Percentiles rank a stretch among this genome's conserved stretches.
Evolutionary conservation across 2,329 filamentous ascomycete species (phyloP).

Genomic region (Blastomyces silverae): DNA sequence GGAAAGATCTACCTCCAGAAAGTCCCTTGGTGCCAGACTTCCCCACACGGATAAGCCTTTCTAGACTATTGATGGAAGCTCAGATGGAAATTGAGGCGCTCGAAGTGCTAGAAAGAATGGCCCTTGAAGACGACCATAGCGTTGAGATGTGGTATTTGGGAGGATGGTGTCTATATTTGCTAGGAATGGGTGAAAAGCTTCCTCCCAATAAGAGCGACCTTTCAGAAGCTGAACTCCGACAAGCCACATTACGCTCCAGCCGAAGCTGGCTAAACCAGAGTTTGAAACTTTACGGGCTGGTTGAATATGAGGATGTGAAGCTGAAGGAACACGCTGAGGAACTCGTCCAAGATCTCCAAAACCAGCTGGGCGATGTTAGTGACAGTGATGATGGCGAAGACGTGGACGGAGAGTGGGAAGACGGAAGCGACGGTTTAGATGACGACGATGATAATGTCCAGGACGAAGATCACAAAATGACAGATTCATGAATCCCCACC

Average conservation of each 20-base stretch:
- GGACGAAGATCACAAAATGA: conserved; percentile 50
- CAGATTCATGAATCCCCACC: conserved; percentile 37
- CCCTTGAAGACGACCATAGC: conserved; percentile 84
- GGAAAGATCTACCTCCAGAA: conserved; percentile 68
- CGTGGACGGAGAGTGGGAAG: conserved; percentile 48
- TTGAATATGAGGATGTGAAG: conserved; percentile 62
- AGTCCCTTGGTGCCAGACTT: conserved; percentile 76
- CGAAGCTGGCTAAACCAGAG: conserved; percentile 77
- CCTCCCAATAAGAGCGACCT: conserved; percentile 24
- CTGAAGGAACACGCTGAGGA: conserved; percentile 42
- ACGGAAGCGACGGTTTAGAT: conserved; percentile 48
- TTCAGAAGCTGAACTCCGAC: conserved; percentile 47
- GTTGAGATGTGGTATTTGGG: conserved; percentile 97
- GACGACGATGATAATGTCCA: conserved; percentile 35
- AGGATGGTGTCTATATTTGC: conserved; percentile 81
- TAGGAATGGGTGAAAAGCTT: conserved; percentile 41
- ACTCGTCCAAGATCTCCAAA: conserved; percentile 49
- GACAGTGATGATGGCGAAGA: conserved; percentile 51
- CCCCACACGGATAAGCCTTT: conserved; percentile 72
- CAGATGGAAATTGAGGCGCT: conserved; percentile 79
- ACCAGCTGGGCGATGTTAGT: conserved; percentile 55
- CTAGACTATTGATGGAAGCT: conserved; percentile 82
- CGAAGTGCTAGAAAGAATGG: conserved; percentile 73
- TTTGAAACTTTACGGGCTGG: conserved; percentile 65
- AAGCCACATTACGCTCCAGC: conserved; percentile 62